These are phyloP conservation scores for Cucurbita argyrosperma DNA, from an alignment of 306 rosid species.

Conservation along the genomic window DNA sequence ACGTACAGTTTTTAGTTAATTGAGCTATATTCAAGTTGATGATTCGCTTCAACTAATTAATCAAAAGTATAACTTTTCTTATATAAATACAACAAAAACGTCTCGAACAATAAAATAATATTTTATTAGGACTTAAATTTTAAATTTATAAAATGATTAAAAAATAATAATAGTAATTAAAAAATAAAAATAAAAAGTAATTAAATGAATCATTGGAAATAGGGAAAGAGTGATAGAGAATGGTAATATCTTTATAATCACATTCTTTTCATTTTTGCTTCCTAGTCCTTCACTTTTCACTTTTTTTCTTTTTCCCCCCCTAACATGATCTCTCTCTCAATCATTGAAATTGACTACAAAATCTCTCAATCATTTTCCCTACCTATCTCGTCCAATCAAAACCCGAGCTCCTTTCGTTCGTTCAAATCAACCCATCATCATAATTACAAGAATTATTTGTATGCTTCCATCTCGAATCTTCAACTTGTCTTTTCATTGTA, in stretches of 20 bases:
- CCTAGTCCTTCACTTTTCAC: not conserved
- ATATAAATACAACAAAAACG: not conserved
- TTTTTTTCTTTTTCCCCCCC: not conserved
- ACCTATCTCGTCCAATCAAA: not conserved
- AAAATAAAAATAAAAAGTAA: not conserved
- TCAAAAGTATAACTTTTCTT: not conserved
- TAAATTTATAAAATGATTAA: not conserved
- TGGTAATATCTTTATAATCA: constrained; percentile 39
- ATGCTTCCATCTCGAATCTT: not conserved
- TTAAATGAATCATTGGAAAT: constrained; percentile 40
- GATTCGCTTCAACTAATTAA: too few species aligned
- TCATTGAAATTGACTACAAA: not conserved
- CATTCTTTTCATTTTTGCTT: constrained; percentile 18
- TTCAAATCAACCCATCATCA: not conserved
- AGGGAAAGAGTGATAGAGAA: constrained; percentile 34
- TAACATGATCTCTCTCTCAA: not conserved
- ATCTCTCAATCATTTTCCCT: not conserved
- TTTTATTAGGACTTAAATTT: not conserved
- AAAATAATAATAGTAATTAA: constrained; percentile 6
- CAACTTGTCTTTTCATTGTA: too few species aligned
- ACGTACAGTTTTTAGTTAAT: too few species aligned
- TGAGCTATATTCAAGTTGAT: too few species aligned
- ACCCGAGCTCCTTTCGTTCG: not conserved
- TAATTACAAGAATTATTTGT: not conserved
- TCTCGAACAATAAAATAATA: not conserved